Evolutionary conservation across 2,329 filamentous ascomycete genomes (phyloP), one percentile per base, ranked within the genome.

Genomic region (Penicillium sp.): DNA sequence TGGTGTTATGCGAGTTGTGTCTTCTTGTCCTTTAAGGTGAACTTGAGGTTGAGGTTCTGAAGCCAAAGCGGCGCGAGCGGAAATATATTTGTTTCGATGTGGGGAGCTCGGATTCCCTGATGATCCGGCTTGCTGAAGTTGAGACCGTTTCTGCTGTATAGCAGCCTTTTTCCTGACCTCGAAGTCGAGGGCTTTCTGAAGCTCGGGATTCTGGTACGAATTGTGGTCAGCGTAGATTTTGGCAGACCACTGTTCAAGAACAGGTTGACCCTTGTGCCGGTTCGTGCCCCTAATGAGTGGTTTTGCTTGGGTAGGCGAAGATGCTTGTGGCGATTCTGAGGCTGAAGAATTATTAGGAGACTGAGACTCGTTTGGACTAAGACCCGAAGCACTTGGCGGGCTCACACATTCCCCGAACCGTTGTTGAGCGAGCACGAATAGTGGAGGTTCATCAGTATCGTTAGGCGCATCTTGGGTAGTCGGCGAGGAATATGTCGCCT

Each of bases 121-220:
- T 5, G 30, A 35, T 8, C 53, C 46, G 9, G 46, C 48, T 19
- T 57, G 59, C 21, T 63, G 66, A 7, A 69, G 55, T 45, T 67
- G 64, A 57, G 71, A 55, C 26, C 71, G 70, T 21, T 70, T 68
- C 45, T 65, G 58, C n/a, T 69, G 65, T 19, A 74, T 74, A 15
- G 70, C 73, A 3, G 71, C 73, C 62, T 70, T 75, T 65, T 79
- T 79, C 46, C 76, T 70, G 17, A 68, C 67, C 52, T 79, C 77
- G 61, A 78, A 79, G 38, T 79, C 76, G 51, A 79, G 69, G 23
- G 76, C 75, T 13, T 71, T 67, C 46, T 71, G 67, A 5, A 77
- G 49, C 35, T 71, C 70, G 2, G 67, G 48, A 7, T 65, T 60
- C 0, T 65, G 57, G 15, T 46, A 54, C 7, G 61, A 13, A n/a